A percentile compares a stretch with the other conserved stretches of the same genome.
Evolutionary conservation across 179 eudicot species (phyloP).

Genomic region (Vitellaria paradoxa): DNA sequence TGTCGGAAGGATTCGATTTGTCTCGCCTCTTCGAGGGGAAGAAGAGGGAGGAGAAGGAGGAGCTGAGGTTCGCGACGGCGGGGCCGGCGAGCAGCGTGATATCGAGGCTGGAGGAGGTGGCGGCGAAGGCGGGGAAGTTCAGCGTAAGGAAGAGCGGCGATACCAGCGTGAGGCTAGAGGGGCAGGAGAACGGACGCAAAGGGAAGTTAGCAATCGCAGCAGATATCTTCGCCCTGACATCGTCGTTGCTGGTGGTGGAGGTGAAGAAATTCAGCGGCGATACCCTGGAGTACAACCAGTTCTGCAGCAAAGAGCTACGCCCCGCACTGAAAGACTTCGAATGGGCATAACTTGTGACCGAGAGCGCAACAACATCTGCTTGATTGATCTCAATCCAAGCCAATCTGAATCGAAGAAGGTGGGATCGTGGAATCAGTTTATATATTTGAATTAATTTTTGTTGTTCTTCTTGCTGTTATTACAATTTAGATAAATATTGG

Average conservation of each 20-base stretch:
- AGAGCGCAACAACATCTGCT: background rate
- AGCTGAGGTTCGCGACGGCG: constrained; percentile 40
- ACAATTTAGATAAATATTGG: too few species aligned
- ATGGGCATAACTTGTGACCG: constrained; percentile 26
- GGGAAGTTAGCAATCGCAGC: constrained; percentile 41
- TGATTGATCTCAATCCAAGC: too few species aligned
- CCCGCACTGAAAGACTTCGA: constrained; percentile 48
- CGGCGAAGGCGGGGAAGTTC: constrained; percentile 32
- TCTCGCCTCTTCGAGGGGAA: constrained; percentile 56
- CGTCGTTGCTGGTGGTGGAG: constrained; percentile 40
- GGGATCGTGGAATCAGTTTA: too few species aligned
- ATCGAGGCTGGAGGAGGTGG: constrained; percentile 41
- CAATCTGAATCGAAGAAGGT: too few species aligned
- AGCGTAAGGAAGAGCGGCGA: constrained; percentile 35
- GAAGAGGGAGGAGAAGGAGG: constrained; percentile 31
- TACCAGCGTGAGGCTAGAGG: constrained; percentile 28
- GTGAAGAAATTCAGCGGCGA: constrained; percentile 43
- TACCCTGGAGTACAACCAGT: constrained; percentile 37
- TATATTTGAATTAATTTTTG: too few species aligned
- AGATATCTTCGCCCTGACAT: constrained; percentile 38
- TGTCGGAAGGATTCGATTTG: constrained; percentile 54
- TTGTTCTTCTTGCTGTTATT: too few species aligned
- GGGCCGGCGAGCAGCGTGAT: constrained; percentile 36
- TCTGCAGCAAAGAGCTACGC: constrained; percentile 39
- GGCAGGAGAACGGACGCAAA: constrained; percentile 35